Evolutionary conservation across 768 basidiomycete species (phyloP).

Genomic region (Lanmaoa rubissima): DNA sequence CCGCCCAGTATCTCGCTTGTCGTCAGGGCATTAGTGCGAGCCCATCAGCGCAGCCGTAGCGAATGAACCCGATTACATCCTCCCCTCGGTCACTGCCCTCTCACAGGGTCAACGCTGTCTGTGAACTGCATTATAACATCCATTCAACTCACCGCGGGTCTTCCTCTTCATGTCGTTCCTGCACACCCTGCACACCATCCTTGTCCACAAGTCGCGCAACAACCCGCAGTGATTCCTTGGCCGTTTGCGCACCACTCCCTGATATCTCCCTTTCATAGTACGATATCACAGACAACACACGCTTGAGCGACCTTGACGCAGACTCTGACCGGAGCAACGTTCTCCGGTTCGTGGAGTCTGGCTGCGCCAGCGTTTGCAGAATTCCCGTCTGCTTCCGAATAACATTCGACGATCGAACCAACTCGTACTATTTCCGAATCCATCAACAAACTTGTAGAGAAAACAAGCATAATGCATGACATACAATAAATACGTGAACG

Average conservation of each 20-base stretch:
- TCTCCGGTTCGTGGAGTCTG: conserved; percentile 29
- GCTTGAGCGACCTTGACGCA: conserved; percentile 39
- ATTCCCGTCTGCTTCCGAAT: conserved; percentile 48
- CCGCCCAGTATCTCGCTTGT: conserved; percentile 1
- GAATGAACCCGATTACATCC: conserved; percentile 52
- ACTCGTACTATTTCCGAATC: conserved; percentile 50
- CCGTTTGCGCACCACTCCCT: conserved; percentile 42
- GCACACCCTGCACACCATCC: conserved; percentile 52
- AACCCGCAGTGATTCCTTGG: conserved; percentile 54
- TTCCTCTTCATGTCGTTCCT: conserved; percentile 30
- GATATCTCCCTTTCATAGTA: conserved; percentile 56
- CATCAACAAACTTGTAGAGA: background rate
- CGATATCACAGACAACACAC: conserved; percentile 42
- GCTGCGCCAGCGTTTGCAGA: conserved; percentile 38
- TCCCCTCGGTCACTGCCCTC: conserved; percentile 41
- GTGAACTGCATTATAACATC: background rate
- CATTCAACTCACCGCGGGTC: conserved; percentile 47
- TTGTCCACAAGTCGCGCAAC: conserved; percentile 61
- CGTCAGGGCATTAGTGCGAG: conserved; percentile 51
- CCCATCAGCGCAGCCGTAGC: conserved; percentile 54
- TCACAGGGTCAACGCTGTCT: conserved; percentile 18
- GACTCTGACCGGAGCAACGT: conserved; percentile 31
- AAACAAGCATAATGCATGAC: conserved; percentile 32
- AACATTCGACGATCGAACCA: conserved; percentile 52
- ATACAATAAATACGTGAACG: conserved; percentile 61